These are phyloP conservation scores for Ophiocordyceps camponoti-saundersi DNA, from an alignment of 2,329 filamentous ascomycete genomes.

Conservation along the genomic window DNA sequence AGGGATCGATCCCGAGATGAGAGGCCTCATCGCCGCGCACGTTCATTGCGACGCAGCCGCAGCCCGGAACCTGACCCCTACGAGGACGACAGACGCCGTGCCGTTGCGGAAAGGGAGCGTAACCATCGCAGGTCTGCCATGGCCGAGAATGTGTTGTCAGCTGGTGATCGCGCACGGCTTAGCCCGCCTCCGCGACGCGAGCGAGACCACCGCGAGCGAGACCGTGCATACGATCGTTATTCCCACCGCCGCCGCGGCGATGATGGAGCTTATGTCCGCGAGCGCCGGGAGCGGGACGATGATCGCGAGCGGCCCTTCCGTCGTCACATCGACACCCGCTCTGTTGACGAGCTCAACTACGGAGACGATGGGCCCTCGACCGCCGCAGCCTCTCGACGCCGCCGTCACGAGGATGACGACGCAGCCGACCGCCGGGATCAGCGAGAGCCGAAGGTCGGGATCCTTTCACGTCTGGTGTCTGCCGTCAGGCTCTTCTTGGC, in stretches of 20 bases:
- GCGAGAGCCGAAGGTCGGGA: slow-evolving; percentile 48
- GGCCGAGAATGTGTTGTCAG: slow-evolving; percentile 44
- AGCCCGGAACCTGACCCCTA: slow-evolving; percentile 89
- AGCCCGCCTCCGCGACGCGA: slow-evolving; percentile 24
- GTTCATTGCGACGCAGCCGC: slow-evolving; percentile 51
- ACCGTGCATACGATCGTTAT: slow-evolving; percentile 9
- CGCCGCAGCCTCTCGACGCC: slow-evolving; percentile 50
- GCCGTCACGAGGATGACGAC: slow-evolving; percentile 63
- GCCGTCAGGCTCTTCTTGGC: not conserved
- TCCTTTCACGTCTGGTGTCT: not conserved
- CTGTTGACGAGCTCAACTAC: slow-evolving; percentile 80
- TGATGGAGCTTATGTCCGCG: slow-evolving; percentile 35
- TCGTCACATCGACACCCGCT: slow-evolving; percentile 58
- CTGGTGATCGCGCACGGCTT: slow-evolving; percentile 29
- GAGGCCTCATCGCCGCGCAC: slow-evolving; percentile 42
- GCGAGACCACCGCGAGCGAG: slow-evolving; percentile 24
- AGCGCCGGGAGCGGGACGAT: slow-evolving; percentile 74
- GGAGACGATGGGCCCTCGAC: slow-evolving; percentile 53
- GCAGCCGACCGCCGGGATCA: slow-evolving; percentile 47
- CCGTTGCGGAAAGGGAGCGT: slow-evolving; percentile 83
- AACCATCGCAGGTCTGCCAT: slow-evolving; percentile 72
- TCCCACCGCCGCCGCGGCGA: slow-evolving; percentile 7
- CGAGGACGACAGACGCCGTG: slow-evolving; percentile 85
- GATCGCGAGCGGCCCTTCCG: slow-evolving; percentile 81
- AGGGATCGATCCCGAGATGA: slow-evolving; percentile 42